Evolutionary conservation across 495 filamentous ascomycete genomes (phyloP).

Genomic region (Aspergillus avenaceus): DNA sequence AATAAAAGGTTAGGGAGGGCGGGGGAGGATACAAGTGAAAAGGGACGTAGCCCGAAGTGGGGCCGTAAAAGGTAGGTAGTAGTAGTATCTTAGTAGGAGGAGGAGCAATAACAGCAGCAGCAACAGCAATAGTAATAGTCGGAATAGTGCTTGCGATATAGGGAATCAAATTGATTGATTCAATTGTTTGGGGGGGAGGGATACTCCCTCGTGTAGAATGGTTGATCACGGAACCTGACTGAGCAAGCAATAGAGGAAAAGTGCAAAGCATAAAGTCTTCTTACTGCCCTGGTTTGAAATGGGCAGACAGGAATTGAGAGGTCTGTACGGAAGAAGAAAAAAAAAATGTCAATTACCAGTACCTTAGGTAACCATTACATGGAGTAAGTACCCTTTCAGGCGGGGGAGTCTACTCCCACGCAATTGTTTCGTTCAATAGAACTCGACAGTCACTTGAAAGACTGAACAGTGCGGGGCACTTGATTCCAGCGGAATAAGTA

Average conservation of each 20-base stretch:
- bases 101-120: slow-evolving; percentile 10
- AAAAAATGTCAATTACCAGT: too few relatives aligned
- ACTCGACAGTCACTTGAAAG: not conserved
- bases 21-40: slow-evolving; percentile 5
- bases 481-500: not conserved
- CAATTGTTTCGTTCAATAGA: not conserved
- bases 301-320: not conserved
- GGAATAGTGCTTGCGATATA: not conserved
- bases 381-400: not conserved
- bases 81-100: too few relatives aligned
- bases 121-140: not conserved
- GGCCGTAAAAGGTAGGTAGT: slow-evolving; percentile 9
- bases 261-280: not conserved
- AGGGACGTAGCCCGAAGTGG: slow-evolving; percentile 10
- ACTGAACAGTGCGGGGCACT: slow-evolving; percentile 10
- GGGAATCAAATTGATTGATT: not conserved
- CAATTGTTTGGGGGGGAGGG: not conserved
- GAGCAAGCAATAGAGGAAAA: not conserved
- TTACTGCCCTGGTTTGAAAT: not conserved
- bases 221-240: not conserved
- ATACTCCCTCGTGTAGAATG: not conserved
- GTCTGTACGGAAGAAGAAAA: not conserved
- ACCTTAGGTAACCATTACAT: not conserved
- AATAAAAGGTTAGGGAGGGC: not conserved
- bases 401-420: too few relatives aligned